Percentiles rank a stretch among this genome's conserved stretches.
phyloP scores from a whole-genome alignment of 2,329 filamentous ascomycete genomes.

The Colletotrichum echinochloae region DNA sequence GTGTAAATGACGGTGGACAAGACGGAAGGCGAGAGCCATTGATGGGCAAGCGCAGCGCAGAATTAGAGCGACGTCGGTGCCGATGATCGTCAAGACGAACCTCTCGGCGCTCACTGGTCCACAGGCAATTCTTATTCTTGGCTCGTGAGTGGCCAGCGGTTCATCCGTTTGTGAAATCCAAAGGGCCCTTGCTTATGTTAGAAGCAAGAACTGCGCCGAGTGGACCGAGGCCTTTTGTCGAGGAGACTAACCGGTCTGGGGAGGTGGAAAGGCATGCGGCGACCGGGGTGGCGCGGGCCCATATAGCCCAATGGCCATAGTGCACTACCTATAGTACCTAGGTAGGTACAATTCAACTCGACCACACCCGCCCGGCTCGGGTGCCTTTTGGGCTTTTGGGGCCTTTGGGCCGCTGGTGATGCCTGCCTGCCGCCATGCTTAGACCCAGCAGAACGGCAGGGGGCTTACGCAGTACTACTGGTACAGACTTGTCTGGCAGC shows the following conservation, averaged over 20 bases:
- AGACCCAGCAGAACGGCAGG: no score
- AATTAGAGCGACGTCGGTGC: conserved; percentile 36
- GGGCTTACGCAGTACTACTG: background rate
- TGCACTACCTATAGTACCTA: no score
- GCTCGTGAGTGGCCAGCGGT: conserved; percentile 18
- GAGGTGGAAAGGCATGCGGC: conserved; percentile 46
- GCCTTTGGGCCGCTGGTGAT: background rate
- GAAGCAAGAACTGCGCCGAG: conserved; percentile 38
- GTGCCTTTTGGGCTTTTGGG: background rate
- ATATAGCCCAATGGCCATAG: background rate
- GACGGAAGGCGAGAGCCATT: background rate
- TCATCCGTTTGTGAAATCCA: conserved; percentile 16
- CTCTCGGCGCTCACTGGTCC: conserved; percentile 21
- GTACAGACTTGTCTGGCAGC: background rate
- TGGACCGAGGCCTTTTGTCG: conserved; percentile 43
- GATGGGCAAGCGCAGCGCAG: conserved; percentile 4
- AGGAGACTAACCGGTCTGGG: conserved; percentile 45
- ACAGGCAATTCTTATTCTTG: conserved; percentile 21
- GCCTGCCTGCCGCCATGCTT: conserved; percentile 7
- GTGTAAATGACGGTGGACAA: background rate
- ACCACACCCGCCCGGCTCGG: background rate
- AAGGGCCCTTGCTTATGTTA: conserved; percentile 6
- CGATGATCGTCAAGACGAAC: conserved; percentile 39
- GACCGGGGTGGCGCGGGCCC: conserved; percentile 37
- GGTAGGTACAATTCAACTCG: conserved; percentile 27